Evolutionary conservation across 2,329 filamentous ascomycete genomes (phyloP).

Genomic region (Tolypocladium sp.): DNA sequence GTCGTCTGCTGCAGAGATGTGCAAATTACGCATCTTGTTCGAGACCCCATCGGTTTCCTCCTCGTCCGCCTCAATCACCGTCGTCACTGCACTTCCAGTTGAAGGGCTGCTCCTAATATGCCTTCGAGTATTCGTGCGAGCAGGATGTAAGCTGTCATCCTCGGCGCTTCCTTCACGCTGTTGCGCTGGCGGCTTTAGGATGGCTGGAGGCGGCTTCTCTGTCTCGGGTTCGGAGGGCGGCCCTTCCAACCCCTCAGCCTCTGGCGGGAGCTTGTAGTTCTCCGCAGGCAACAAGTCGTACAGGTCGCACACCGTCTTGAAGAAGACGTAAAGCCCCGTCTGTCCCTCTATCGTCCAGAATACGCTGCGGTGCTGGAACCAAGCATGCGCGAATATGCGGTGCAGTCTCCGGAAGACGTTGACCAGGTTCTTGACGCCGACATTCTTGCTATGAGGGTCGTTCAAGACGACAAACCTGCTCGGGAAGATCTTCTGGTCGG

Average conservation of each 20-base stretch:
- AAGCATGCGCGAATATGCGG: constrained; percentile 95
- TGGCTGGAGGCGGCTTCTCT: constrained; percentile 22
- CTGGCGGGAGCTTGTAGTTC: constrained; percentile 89
- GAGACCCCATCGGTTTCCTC: constrained; percentile 49
- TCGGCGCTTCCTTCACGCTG: constrained; percentile 22
- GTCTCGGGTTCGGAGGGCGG: constrained; percentile 31
- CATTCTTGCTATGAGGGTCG: constrained; percentile 49
- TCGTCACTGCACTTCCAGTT: constrained; percentile 68
- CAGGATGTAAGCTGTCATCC: constrained; percentile 42
- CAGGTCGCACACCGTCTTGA: constrained; percentile 92
- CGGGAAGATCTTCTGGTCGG: constrained; percentile 90
- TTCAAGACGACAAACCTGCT: constrained; percentile 59
- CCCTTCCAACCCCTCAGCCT: constrained; percentile 76
- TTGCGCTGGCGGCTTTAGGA: constrained; percentile 24
- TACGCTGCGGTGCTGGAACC: constrained; percentile 92
- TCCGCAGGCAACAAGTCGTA: constrained; percentile 85
- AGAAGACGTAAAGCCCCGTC: constrained; percentile 90
- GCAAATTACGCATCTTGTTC: constrained; percentile 35
- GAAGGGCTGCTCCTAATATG: constrained; percentile 76
- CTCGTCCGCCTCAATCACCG: constrained; percentile 75
- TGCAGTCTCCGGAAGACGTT: constrained; percentile 94
- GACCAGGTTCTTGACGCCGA: constrained; percentile 73
- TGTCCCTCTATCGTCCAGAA: constrained; percentile 91
- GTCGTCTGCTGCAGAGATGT: constrained; percentile 46
- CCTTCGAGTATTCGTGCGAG: constrained; percentile 66